Evolutionary conservation across 352 stramenopile species (phyloP).

Genomic region (Lagenidium giganteum): DNA sequence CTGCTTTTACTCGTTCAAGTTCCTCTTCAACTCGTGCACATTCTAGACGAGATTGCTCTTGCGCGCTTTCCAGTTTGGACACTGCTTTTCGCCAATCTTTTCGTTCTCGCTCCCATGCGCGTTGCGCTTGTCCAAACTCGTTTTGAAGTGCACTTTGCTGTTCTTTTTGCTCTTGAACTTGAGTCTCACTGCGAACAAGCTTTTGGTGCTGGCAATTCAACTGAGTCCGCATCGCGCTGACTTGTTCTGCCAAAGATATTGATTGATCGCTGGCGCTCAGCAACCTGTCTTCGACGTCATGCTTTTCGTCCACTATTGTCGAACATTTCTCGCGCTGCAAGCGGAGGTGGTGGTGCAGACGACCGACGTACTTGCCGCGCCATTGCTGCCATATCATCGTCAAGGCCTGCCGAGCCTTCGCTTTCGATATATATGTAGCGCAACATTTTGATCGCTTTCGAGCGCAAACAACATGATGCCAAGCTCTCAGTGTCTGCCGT

Average conservation of each 20-base stretch:
- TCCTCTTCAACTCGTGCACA: too few species aligned
- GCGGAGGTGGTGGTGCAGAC: slow-evolving; percentile 13
- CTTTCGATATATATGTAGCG: too few species aligned
- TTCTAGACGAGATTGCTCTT: too few species aligned
- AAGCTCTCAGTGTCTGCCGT: too few species aligned
- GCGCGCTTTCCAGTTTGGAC: too few species aligned
- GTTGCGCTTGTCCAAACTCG: too few species aligned
- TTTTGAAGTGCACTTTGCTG: too few species aligned
- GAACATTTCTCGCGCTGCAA: slow-evolving; percentile 7
- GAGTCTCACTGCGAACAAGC: slow-evolving; percentile 17
- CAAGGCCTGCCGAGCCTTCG: too few species aligned
- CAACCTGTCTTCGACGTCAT: slow-evolving; percentile 39
- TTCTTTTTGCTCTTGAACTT: slow-evolving; percentile 24
- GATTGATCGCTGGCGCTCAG: slow-evolving; percentile 28
- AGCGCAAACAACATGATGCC: too few species aligned
- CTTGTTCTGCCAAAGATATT: slow-evolving; percentile 31
- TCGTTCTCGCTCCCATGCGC: too few species aligned
- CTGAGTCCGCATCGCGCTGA: slow-evolving; percentile 23
- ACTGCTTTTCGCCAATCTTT: too few species aligned
- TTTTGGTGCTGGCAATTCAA: slow-evolving; percentile 22
- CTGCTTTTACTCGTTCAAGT: too few species aligned
- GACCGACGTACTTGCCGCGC: slow-evolving; percentile 18
- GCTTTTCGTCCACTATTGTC: slow-evolving; percentile 28
- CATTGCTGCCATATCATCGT: slow-evolving; percentile 36
- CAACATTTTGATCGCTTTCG: slow-evolving; percentile 13